Base-by-base conservation (phyloP, 352 stramenopile species). In the Pythium scleroteichum region DNA sequence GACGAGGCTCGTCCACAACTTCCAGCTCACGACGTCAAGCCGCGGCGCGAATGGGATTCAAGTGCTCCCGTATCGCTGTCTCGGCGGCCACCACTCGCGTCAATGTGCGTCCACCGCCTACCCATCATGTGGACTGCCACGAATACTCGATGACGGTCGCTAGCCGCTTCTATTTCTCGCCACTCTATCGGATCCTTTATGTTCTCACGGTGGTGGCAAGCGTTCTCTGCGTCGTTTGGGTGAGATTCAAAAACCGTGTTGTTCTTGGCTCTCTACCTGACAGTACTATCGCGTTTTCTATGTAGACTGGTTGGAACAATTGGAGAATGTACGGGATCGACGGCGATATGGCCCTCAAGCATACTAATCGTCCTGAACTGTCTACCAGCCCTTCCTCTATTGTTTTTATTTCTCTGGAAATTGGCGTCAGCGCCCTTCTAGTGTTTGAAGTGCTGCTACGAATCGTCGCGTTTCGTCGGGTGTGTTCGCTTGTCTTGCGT, bases 81-180 rank as follows among this genome's bases (percentile, higher is more conserved):
- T 56, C 60, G 33, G 24, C 42, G 0, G 60, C 23, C 14, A 33
- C 19, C 26, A 39, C 60, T 19, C 27, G 27, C 2, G 52, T 17
- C 14, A 20, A 44, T 12, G 32, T 38, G 10, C 59, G 23, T 1
- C 53, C 35, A n/a, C 45, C 53, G n/a, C 26, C 63, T n/a, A 26
- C 64, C 39, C 79, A 65, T 50, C 54, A 35, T 24, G 76, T 92
- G 39, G 64, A 78, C 41, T 94, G 79, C 49, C 72, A 66, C 40
- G 85, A 94, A 67, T 87, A 92, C 60, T 47, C 76, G 20, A 78
- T 90, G 72, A 87, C 84, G 14, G 71, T 94, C 32, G 78, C 80
- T 20, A 91, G 82, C 47, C 82, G 78, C n/a, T 70, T 94, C 20
- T 94, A 94, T 71, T 94, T 94, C 64, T 94, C 85, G 29, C 75